Conservation (phyloP, 345 rosid species). For the Brassica nigra region DNA sequence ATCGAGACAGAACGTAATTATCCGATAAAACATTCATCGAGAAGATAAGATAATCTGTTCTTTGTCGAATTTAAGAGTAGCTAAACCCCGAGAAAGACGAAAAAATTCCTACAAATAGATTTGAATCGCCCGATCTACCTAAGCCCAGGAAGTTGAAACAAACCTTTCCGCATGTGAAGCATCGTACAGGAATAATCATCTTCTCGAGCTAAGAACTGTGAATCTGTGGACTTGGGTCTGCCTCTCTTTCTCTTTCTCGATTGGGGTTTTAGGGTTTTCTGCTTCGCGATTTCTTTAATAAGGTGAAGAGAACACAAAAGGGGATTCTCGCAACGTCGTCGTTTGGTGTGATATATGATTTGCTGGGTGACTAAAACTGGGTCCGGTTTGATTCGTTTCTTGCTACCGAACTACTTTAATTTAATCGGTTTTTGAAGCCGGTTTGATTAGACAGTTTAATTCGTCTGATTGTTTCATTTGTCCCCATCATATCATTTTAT, state of each 20-base stretch:
- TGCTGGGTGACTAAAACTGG: background rate
- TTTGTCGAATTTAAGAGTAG: background rate
- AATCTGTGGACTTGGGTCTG: background rate
- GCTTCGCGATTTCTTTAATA: conserved; percentile 5
- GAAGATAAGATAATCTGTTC: background rate
- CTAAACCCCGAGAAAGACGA: background rate
- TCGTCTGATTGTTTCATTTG: background rate
- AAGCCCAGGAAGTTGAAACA: background rate
- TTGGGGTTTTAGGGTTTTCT: conserved; percentile 23
- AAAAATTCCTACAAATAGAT: background rate
- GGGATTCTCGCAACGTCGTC: background rate
- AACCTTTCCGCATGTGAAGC: conserved; percentile 46
- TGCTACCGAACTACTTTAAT: background rate
- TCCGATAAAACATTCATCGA: background rate
- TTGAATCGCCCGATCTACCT: background rate
- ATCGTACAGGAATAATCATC: conserved; percentile 47
- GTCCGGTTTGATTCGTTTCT: conserved; percentile 4
- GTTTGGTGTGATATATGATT: background rate
- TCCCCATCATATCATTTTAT: background rate
- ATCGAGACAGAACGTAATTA: conserved; percentile 5
- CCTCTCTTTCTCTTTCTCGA: conserved; percentile 19
- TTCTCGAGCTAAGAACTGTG: conserved; percentile 9
- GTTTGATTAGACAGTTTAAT: background rate
- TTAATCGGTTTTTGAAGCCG: background rate
- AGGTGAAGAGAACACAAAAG: background rate